phyloP scores from a whole-genome alignment of 2,329 filamentous ascomycete genomes.

The Aspergillus sp. region DNA sequence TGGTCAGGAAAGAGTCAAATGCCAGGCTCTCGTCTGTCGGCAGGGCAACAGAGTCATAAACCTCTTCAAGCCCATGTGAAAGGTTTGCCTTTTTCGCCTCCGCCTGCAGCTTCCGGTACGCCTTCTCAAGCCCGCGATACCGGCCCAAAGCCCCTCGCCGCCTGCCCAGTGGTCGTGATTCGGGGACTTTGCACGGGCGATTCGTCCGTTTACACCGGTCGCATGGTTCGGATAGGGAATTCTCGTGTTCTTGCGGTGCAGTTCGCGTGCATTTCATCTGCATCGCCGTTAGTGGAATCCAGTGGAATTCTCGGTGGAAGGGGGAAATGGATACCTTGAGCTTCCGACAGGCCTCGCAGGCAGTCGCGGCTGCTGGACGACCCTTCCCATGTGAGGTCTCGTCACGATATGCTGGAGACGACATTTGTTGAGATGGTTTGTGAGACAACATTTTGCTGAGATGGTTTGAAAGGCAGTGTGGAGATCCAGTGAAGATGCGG shows the following conservation, averaged over 20 bases:
- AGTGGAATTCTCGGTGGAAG: not conserved
- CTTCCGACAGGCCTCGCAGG: slow-evolving; percentile 27
- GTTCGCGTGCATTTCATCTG: slow-evolving; percentile 29
- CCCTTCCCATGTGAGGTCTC: not conserved
- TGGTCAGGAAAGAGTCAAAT: not conserved
- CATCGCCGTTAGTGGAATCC: not conserved
- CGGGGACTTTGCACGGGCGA: slow-evolving; percentile 24
- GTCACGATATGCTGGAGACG: not conserved
- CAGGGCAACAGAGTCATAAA: not conserved
- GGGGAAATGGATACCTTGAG: slow-evolving; percentile 12
- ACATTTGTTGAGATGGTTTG: not conserved
- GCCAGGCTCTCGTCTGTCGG: not conserved
- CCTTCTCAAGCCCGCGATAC: slow-evolving; percentile 31
- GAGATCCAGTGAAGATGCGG: not conserved
- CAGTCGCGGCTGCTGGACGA: slow-evolving; percentile 9
- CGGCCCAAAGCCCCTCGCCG: slow-evolving; percentile 27
- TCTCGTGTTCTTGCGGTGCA: not conserved
- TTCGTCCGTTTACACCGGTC: slow-evolving; percentile 27
- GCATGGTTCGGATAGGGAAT: slow-evolving; percentile 14
- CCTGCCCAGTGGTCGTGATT: slow-evolving; percentile 25
- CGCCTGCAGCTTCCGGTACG: slow-evolving; percentile 25
- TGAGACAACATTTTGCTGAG: not conserved
- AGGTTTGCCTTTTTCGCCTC: slow-evolving; percentile 22
- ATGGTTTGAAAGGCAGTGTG: not conserved
- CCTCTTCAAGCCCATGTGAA: not conserved